Evolutionary conservation across 192 early-diverging fungal genomes (phyloP).

Genomic region (Backusella tarrabulga): DNA sequence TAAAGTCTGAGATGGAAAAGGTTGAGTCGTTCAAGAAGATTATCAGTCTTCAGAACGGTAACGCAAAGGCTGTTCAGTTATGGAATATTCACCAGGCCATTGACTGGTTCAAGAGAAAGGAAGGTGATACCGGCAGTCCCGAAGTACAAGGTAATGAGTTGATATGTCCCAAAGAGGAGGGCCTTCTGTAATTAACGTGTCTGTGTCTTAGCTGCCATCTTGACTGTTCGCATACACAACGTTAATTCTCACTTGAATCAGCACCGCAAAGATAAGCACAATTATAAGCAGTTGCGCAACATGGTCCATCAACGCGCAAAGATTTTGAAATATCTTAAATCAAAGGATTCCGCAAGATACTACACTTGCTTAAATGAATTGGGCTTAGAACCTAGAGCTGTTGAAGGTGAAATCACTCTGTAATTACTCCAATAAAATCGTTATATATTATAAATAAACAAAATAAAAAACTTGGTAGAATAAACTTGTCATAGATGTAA

Average conservation of each 20-base stretch:
- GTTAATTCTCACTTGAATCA: conserved; percentile 76
- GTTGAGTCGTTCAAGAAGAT: conserved; percentile 69
- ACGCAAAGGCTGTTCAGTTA: conserved; percentile 67
- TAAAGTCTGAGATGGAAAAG: conserved; percentile 47
- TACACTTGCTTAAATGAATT: conserved; percentile 65
- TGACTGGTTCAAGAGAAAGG: conserved; percentile 73
- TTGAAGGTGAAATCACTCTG: conserved; percentile 60
- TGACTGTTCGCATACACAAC: conserved; percentile 87
- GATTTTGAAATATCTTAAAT: conserved; percentile 88
- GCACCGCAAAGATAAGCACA: conserved; percentile 88
- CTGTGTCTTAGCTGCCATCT: conserved; percentile 71
- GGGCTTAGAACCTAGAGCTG: conserved; percentile 66
- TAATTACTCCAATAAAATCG: conserved; percentile 27
- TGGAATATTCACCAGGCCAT: conserved; percentile 75
- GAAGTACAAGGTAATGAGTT: conserved; percentile 83
- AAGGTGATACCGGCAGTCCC: conserved; percentile 86
- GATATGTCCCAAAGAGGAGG: not conserved
- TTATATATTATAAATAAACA: not conserved
- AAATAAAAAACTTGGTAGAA: not conserved
- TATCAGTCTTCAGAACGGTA: conserved; percentile 80
- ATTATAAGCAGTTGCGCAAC: conserved; percentile 78
- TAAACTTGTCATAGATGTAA: not conserved
- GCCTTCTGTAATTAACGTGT: not conserved
- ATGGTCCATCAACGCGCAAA: conserved; percentile 80
- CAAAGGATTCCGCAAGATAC: conserved; percentile 64